Percentiles rank a stretch among this genome's conserved stretches.
Evolutionary conservation across 2,329 filamentous ascomycete species (phyloP).

Genomic region (Fusarium metavorans): DNA sequence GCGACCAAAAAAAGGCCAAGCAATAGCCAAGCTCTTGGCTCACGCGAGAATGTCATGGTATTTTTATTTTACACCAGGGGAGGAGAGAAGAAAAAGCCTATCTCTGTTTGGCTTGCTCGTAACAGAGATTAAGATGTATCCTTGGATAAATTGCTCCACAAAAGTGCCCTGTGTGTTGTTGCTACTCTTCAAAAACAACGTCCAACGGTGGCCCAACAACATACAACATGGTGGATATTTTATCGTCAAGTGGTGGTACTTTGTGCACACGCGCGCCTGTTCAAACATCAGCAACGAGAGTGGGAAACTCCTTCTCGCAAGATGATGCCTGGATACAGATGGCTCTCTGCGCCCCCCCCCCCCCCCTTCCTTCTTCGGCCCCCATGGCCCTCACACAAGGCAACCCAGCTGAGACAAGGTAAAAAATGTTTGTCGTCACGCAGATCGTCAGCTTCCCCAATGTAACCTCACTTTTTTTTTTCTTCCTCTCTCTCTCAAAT

Average conservation of each 20-base stretch:
- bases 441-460: conserved; percentile 42
- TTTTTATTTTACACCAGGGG: neutral
- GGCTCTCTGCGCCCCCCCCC: neutral
- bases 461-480: conserved; percentile 14
- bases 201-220: neutral
- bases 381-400: neutral
- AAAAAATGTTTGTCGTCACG: conserved; percentile 39
- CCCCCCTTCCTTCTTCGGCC: neutral
- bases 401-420: conserved; percentile 31
- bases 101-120: neutral
- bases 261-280: neutral
- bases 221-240: neutral
- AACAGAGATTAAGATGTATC: neutral
- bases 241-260: neutral
- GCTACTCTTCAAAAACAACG: neutral
- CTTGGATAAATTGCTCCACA: neutral
- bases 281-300: neutral
- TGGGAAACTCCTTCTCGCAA: neutral
- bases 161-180: neutral
- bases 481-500: conserved; percentile 2
- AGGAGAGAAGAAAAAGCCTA: neutral
- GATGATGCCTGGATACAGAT: neutral
- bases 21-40: conserved; percentile 23
- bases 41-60: conserved; percentile 12
- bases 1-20: conserved; percentile 7